These are phyloP conservation scores for Nectriaceae sp. DNA, from an alignment of 2,329 filamentous ascomycete species.

Conservation along the genomic window DNA sequence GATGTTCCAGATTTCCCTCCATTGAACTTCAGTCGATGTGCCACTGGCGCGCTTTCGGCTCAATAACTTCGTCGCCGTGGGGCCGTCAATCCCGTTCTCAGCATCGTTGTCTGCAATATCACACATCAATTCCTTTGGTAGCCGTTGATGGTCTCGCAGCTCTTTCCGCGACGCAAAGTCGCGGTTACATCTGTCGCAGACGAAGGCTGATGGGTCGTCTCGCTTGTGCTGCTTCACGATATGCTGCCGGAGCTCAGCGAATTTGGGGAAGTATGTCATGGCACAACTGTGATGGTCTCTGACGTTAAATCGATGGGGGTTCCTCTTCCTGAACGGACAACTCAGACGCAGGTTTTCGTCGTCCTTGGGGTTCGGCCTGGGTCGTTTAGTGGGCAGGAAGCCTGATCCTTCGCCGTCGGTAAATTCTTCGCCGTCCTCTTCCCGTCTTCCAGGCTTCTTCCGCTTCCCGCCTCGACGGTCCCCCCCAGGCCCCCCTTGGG, in stretches of 20 bases:
- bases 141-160: conserved; percentile 40
- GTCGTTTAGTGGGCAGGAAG: conserved; percentile 31
- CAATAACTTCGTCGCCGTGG: conserved; percentile 41
- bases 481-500: conserved; percentile 25
- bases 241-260: conserved; percentile 45
- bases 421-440: conserved; percentile 36
- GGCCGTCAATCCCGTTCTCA: conserved; percentile 42
- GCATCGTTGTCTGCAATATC: conserved; percentile 43
- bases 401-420: conserved; percentile 37
- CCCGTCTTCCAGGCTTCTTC: conserved; percentile 35
- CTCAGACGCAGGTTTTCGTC: conserved; percentile 43
- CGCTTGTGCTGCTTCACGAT: conserved; percentile 47
- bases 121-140: conserved; percentile 44
- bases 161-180: conserved; percentile 41
- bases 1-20: conserved; percentile 45
- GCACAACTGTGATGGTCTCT: conserved; percentile 47
- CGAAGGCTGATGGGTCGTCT: conserved; percentile 41
- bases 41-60: conserved; percentile 42
- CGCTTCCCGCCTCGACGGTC: conserved; percentile 33
- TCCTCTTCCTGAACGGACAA: conserved; percentile 47
- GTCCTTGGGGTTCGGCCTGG: conserved; percentile 33
- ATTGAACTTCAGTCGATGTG: conserved; percentile 39
- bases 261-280: conserved; percentile 44
- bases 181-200: conserved; percentile 43
- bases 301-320: conserved; percentile 47